phyloP scores from a whole-genome alignment of 192 early-diverging fungal genomes.

The Cladochytrium replicatum region DNA sequence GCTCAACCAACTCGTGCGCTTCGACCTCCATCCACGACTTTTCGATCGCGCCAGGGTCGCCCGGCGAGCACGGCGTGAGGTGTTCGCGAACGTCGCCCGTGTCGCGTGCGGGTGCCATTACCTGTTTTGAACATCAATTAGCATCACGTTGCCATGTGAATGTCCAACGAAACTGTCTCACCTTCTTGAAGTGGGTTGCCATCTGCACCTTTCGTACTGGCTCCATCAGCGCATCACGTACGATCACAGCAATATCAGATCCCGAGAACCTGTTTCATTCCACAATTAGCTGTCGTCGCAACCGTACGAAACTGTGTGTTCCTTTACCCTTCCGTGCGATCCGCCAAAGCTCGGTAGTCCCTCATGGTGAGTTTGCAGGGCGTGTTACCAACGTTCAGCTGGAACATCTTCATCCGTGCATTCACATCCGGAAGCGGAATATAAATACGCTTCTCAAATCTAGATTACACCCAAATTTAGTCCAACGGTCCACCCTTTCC shows the following conservation, averaged over 20 bases:
- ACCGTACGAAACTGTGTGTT: too few species aligned
- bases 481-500: neutral
- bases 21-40: slow-evolving; percentile 81
- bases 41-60: slow-evolving; percentile 75
- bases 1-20: slow-evolving; percentile 83
- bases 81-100: slow-evolving; percentile 45
- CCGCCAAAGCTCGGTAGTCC: slow-evolving; percentile 68
- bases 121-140: slow-evolving; percentile 17
- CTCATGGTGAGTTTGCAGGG: slow-evolving; percentile 63
- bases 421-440: slow-evolving; percentile 88
- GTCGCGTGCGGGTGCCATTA: slow-evolving; percentile 45
- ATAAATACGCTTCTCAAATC: slow-evolving; percentile 96
- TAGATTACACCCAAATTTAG: slow-evolving; percentile 12
- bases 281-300: neutral
- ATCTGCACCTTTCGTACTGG: slow-evolving; percentile 92
- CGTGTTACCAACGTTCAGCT: slow-evolving; percentile 85
- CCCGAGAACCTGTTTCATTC: slow-evolving; percentile 63
- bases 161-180: slow-evolving; percentile 7
- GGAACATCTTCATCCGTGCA: slow-evolving; percentile 85
- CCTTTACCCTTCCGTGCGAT: slow-evolving; percentile 73
- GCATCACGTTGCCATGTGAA: neutral
- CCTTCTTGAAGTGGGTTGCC: slow-evolving; percentile 85
- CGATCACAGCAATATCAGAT: slow-evolving; percentile 90
- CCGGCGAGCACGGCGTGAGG: slow-evolving; percentile 91
- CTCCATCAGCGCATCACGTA: slow-evolving; percentile 95